Evolutionary conservation across 140 eudicot genomes (phyloP), one percentile per base, ranked within the genome.

Genomic region (Ambrosia hybrid): DNA sequence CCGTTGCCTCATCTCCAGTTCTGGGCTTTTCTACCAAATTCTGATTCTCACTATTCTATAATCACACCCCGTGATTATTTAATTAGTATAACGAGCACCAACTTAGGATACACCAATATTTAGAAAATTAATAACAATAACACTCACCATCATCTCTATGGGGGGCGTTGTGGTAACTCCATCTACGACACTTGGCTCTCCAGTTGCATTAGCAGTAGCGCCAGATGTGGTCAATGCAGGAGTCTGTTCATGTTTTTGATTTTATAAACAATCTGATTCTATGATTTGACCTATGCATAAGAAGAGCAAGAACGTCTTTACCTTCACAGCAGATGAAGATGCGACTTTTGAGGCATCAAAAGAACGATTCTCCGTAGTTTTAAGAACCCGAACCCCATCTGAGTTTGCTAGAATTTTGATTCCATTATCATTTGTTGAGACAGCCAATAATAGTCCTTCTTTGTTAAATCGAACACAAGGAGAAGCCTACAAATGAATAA

Each of bases 381-480:
- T 80, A 16, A 85, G 74, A 58, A 82, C 56, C 80, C 87, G 78
- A 38, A 76, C 68, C 36, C 96, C 96, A 41, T 85, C 86, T 64
- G 88, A 38, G 73, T 83, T 89, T 53, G 94, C 96, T 59, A 89
- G 80, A 17, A 89, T 68, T 79, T 89, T 89, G 11, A 89, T 79
- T 14, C 87, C 91, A 65, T 87, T 89, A 0, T 85, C 94, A 59
- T 48, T 85, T 9, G 94, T 87, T 46, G 96, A 87, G 53, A 87
- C 94, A 56, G 94, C 96, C 76, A 89, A 65, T 68, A 89, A 68
- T 21, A 71, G 80, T 41, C 96, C 96, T 8, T 81, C 87, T 73
- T 87, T 85, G 84, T 87, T 86, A 60, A 89, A 89, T 1, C 89
- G 85, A 62, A 89, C 71, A 67, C 87, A 80, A 43, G 96, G 96